Evolutionary conservation across 257 asterid genomes (phyloP), one percentile per base, ranked within the genome.

Genomic region (Penstemon davidsonii): DNA sequence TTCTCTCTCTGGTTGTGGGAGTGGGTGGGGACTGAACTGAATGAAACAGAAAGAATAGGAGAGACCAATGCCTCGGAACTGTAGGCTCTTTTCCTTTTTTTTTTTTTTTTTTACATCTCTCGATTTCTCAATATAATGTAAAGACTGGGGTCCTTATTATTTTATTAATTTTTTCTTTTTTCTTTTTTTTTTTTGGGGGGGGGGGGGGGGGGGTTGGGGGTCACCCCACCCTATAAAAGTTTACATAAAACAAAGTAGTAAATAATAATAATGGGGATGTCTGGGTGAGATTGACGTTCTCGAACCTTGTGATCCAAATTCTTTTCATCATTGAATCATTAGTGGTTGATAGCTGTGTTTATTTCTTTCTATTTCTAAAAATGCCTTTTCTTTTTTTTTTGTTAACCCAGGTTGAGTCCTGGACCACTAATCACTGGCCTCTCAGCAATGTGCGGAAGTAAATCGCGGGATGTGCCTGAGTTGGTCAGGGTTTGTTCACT

Each of bases 11-110:
- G 43, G 39, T 15, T 9, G 42, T 55, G 43, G 9, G 18, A 33
- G 33, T 25, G 33, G 33, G 62, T 33, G 43, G 62, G 62, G 62
- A 56, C 62, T 56, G 25, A 15, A 56, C 62, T 56, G 33, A 25
- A 25, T 25, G 33, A 56, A 33, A 36, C 4, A 49, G 54, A 9
- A 49, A 15, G 33, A 25, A 9, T 46, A 46, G 51, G 18, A 11
- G 54, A 49, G 54, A 49, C 54, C 18, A 49, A 49, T 11, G 53
- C 53, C 53, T 47, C 53, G 53, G 9, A 47, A 47, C 13, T 47
- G 15, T 47, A 47, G 53, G 53, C 53, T 47, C 12, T 15, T 15
- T 15, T 15, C 18, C 18, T 15, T n/a, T n/a, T n/a, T n/a, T n/a
- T n/a, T n/a, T n/a, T n/a, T n/a, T n/a, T n/a, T n/a, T n/a, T n/a